Conservation (phyloP, 2,329 filamentous ascomycete species). For the Phialophora chinensis region DNA sequence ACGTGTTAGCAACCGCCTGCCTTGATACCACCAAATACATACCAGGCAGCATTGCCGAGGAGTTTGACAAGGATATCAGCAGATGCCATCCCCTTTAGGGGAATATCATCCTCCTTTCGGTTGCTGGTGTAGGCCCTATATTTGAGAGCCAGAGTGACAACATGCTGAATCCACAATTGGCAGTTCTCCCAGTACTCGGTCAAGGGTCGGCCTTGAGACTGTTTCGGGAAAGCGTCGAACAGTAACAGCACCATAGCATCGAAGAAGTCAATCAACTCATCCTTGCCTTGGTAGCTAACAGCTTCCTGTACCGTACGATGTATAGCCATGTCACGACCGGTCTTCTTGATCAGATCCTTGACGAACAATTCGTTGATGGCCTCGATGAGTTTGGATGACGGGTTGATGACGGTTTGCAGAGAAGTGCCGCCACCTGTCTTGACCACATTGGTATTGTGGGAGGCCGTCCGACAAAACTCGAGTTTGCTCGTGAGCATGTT, state of each 20-base stretch:
- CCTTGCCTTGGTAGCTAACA: slow-evolving; percentile 17
- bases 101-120: slow-evolving; percentile 9
- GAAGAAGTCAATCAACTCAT: slow-evolving; percentile 18
- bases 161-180: slow-evolving; percentile 24
- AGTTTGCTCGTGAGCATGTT: slow-evolving; percentile 8
- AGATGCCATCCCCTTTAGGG: slow-evolving; percentile 9
- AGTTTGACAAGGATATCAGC: slow-evolving; percentile 16
- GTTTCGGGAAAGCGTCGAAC: slow-evolving; percentile 24
- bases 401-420: slow-evolving; percentile 23
- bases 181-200: slow-evolving; percentile 16
- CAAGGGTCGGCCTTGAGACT: slow-evolving; percentile 14
- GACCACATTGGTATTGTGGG: slow-evolving; percentile 1
- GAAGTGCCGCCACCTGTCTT: slow-evolving; percentile 2
- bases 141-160: slow-evolving; percentile 11
- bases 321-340: slow-evolving; percentile 16
- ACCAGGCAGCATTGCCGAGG: slow-evolving; percentile 18
- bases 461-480: slow-evolving; percentile 19
- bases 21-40: background rate
- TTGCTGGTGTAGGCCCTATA: slow-evolving; percentile 6
- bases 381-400: slow-evolving; percentile 14
- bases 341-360: slow-evolving; percentile 16
- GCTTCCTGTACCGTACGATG: slow-evolving; percentile 27
- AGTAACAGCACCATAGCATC: slow-evolving; percentile 16
- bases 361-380: slow-evolving; percentile 17
- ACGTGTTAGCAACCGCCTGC: background rate